phyloP scores from a whole-genome alignment of 179 eudicot genomes.

The Silene vulgaris region DNA sequence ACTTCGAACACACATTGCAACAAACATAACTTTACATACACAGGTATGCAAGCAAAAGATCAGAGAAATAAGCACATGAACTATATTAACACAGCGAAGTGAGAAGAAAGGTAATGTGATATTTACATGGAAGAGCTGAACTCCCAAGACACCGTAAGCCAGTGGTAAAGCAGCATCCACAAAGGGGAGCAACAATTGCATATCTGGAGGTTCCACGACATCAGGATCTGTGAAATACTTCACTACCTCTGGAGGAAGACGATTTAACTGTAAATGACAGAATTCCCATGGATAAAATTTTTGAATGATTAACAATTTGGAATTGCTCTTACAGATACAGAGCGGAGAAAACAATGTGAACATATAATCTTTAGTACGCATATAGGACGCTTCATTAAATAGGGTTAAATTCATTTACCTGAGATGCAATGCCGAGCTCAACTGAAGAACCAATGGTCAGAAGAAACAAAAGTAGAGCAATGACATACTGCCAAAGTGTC shows the following conservation, averaged over 20 bases:
- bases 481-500: constrained; percentile 91
- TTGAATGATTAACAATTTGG: neutral
- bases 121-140: constrained; percentile 89
- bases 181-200: constrained; percentile 81
- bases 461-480: constrained; percentile 78
- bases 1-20: neutral
- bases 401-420: constrained; percentile 42
- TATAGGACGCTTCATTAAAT: constrained; percentile 1
- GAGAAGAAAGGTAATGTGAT: constrained; percentile 13
- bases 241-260: constrained; percentile 94
- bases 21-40: neutral
- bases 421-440: constrained; percentile 98
- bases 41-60: neutral
- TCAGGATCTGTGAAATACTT: constrained; percentile 95
- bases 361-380: neutral
- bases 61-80: constrained; percentile 2
- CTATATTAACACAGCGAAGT: neutral
- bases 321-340: neutral
- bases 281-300: neutral
- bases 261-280: constrained; percentile 58
- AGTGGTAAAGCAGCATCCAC: constrained; percentile 91
- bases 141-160: constrained; percentile 91
- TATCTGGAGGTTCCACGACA: constrained; percentile 90
- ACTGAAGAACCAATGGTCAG: constrained; percentile 93
- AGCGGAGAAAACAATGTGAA: neutral